These are phyloP conservation scores for Chaetomiaceae sp. DNA, from an alignment of 2,329 filamentous ascomycete species.

Conservation along the genomic window DNA sequence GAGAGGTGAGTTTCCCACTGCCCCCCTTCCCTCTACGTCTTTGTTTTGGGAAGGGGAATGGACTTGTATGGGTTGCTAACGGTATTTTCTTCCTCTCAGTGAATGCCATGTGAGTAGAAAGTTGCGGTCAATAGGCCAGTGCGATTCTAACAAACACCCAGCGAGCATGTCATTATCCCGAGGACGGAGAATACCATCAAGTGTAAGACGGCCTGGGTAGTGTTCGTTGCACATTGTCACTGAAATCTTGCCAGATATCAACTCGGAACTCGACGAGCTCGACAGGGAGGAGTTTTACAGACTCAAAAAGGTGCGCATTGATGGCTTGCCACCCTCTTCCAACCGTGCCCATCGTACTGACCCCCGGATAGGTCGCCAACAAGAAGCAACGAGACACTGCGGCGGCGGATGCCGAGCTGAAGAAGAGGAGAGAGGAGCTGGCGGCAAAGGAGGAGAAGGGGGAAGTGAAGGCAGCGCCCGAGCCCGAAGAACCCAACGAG, in stretches of 20 bases:
- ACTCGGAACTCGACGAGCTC: constrained; percentile 94
- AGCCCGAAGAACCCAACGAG: constrained; percentile 37
- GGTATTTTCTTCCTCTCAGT: constrained; percentile 52
- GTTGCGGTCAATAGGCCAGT: too few relatives aligned
- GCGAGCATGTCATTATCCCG: constrained; percentile 92
- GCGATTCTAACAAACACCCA: constrained; percentile 36
- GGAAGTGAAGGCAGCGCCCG: constrained; percentile 35
- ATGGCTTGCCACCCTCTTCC: background rate
- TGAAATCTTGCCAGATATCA: constrained; percentile 63
- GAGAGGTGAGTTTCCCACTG: constrained; percentile 70
- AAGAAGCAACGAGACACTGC: constrained; percentile 79
- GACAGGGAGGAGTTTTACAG: constrained; percentile 98
- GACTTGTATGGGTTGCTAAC: background rate
- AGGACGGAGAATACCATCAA: constrained; percentile 99
- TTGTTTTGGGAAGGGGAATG: background rate
- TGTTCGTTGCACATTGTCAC: background rate
- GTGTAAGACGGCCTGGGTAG: constrained; percentile 48
- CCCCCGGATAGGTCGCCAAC: constrained; percentile 56
- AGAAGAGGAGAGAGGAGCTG: constrained; percentile 59
- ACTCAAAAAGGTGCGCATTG: constrained; percentile 66
- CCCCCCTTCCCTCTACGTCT: too few relatives aligned
- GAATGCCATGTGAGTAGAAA: constrained; percentile 72
- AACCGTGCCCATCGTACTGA: constrained; percentile 1
- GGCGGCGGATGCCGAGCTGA: constrained; percentile 68
- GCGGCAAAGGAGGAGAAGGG: constrained; percentile 33